These are phyloP conservation scores for Candida buenavistaensis DNA, from an alignment of 1,139 yeast genomes.

Conservation along the genomic window DNA sequence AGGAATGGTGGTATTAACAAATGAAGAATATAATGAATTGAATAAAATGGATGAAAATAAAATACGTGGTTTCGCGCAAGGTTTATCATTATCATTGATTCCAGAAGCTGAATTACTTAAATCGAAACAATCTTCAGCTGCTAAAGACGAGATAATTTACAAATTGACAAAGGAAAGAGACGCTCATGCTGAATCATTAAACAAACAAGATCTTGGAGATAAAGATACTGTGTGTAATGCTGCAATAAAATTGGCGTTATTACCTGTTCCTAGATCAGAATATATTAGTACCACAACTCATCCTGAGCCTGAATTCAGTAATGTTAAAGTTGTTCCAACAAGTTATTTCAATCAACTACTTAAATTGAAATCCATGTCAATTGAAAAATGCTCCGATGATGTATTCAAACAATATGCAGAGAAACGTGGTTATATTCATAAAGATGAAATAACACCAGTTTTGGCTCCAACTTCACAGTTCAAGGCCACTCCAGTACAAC, in stretches of 20 bases:
- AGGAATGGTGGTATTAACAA: slow-evolving; percentile 40
- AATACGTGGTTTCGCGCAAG: slow-evolving; percentile 18
- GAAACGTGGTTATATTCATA: slow-evolving; percentile 47
- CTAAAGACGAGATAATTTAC: slow-evolving; percentile 32
- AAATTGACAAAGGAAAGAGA: slow-evolving; percentile 20
- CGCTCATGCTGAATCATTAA: slow-evolving; percentile 15
- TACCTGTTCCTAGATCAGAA: slow-evolving; percentile 55
- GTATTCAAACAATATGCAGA: slow-evolving; percentile 45
- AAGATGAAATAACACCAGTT: slow-evolving; percentile 21
- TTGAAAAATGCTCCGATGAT: slow-evolving; percentile 49
- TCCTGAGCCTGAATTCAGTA: slow-evolving; percentile 53
- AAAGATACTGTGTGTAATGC: slow-evolving; percentile 23
- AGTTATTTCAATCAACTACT: slow-evolving; percentile 61
- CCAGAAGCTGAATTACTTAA: slow-evolving; percentile 28
- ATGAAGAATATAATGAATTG: slow-evolving; percentile 21
- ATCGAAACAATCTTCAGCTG: slow-evolving; percentile 33
- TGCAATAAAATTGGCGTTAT: slow-evolving; percentile 46
- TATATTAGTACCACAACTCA: slow-evolving; percentile 62
- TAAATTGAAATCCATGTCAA: slow-evolving; percentile 39
- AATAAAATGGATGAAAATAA: slow-evolving; percentile 16
- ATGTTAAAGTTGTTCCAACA: slow-evolving; percentile 63
- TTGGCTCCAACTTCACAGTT: slow-evolving; percentile 9
- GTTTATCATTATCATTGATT: slow-evolving; percentile 17
- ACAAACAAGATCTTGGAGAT: slow-evolving; percentile 21
- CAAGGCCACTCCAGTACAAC: slow-evolving; percentile 6